Base-by-base conservation (phyloP, 192 early-diverging fungal species). In the Coemansia sp. region DNA sequence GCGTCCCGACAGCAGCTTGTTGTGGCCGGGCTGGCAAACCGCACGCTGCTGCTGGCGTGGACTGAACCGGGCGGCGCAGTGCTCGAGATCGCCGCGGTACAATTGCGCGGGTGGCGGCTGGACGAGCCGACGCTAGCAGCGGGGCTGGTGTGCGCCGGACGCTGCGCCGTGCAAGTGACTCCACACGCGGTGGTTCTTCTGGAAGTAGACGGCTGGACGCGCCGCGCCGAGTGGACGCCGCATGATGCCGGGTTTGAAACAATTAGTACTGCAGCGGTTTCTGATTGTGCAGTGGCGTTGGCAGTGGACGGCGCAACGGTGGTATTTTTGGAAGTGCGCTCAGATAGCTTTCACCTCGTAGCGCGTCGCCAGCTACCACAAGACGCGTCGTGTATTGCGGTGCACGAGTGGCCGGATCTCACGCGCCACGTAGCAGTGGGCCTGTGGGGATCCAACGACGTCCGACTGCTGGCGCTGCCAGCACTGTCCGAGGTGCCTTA, bases 301-400 rank as follows among this genome's bases (percentile, higher is more conserved):
- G 88, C 86, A 0, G 65, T 86, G 19, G 83, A 73, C 14, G 82
- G 82, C 24, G 83, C 81, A 2, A 65, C 55, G 3, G 59, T 95
- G 19, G 70, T 83, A 27, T 87, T 85, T 62, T 62, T 97, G 30
- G 78, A 85, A 22, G 63, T 90, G 19, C 68, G 71, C 25, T 68
- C 67, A 0, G 67, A 65, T 7, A 49, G 62, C 62, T 55, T 84
- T 18, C 56, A 3, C 18, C 57, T 51, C 27, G 69, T 67, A 2
- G 76, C 80, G 0, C 69, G 59, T 49, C 85, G 71, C 27, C 74
- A 65, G 52, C 72, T 93, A 30, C 84, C 78, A 16, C 69, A 87
- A 51, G 88, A 93, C 49, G 85, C 95, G 30, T 78, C 94, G 5
- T 93, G 92, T 60, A 65, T 97, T 19, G 85, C 88, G 62, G 84